These are phyloP conservation scores for Penicillium polonicum DNA, from an alignment of 2,329 filamentous ascomycete species.

Conservation along the genomic window DNA sequence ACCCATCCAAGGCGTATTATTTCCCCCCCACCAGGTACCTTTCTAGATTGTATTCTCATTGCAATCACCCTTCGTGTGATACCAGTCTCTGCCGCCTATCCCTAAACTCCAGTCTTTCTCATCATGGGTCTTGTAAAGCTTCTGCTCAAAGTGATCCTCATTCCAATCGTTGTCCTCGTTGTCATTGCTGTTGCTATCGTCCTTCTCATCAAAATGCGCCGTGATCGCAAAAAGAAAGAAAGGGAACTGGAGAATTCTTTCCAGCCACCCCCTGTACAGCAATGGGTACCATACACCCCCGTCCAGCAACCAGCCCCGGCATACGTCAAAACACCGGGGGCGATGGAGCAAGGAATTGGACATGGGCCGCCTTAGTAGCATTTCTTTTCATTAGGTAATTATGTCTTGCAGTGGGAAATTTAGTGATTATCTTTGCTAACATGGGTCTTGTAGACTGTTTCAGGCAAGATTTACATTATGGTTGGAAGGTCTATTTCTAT, in stretches of 20 bases:
- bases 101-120: not conserved
- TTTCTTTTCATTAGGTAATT: not conserved
- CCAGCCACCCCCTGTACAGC: constrained; percentile 18
- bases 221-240: constrained; percentile 14
- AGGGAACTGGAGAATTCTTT: constrained; percentile 11
- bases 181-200: constrained; percentile 9
- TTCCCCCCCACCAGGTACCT: not conserved
- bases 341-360: constrained; percentile 15
- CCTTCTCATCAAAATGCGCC: constrained; percentile 15
- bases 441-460: not conserved
- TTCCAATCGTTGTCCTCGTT: constrained; percentile 19
- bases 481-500: not conserved
- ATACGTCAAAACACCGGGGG: constrained; percentile 7
- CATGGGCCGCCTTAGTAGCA: not conserved
- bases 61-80: not conserved
- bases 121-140: constrained; percentile 23
- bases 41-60: not conserved
- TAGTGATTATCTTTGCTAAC: not conserved
- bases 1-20: not conserved
- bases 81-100: not conserved
- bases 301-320: constrained; percentile 20
- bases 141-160: constrained; percentile 23
- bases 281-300: constrained; percentile 16
- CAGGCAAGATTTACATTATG: not conserved
- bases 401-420: not conserved